A percentile compares a stretch with the other conserved stretches of the same genome.
These are phyloP conservation scores for Sporisorium scitamineum DNA, from an alignment of 1,284 basidiomycete species.

Conservation along the genomic window DNA sequence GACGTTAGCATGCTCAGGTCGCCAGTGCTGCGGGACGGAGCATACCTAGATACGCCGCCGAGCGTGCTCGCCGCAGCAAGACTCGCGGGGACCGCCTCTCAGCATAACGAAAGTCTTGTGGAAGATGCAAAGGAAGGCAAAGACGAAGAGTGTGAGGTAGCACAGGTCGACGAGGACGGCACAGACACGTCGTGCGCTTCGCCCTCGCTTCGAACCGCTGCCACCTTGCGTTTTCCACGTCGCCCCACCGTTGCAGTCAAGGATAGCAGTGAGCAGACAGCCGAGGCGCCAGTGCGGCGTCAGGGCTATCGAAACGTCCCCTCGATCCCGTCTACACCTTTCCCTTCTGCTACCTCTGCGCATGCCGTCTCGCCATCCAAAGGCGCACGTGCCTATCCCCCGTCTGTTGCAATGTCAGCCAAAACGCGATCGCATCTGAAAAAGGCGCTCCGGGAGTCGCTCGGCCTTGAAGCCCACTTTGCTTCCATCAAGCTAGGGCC, in stretches of 20 bases:
- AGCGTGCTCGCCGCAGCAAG: constrained; percentile 5
- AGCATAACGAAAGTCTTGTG: not conserved
- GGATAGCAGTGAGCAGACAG: not conserved
- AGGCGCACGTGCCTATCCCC: constrained; percentile 10
- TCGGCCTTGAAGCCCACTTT: constrained; percentile 36
- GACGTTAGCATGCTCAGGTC: constrained; percentile 31
- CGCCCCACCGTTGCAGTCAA: not conserved
- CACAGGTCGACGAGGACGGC: constrained; percentile 15
- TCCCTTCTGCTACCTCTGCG: not conserved
- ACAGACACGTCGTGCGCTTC: constrained; percentile 27
- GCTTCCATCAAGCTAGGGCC: constrained; percentile 14
- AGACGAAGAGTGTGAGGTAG: not conserved
- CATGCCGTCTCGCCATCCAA: constrained; percentile 9
- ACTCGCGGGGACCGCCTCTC: not conserved
- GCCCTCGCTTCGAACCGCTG: constrained; percentile 33
- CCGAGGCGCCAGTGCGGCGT: constrained; percentile 20
- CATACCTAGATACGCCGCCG: constrained; percentile 19
- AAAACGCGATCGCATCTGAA: constrained; percentile 25
- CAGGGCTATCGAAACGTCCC: constrained; percentile 17
- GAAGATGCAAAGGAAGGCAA: not conserved
- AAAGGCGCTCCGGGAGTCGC: constrained; percentile 35
- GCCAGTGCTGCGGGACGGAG: constrained; percentile 1
- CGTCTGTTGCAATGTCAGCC: constrained; percentile 29
- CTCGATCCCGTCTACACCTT: constrained; percentile 28
- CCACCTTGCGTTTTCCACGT: constrained; percentile 20